Evolutionary conservation across 2,329 filamentous ascomycete species (phyloP).

Genomic region (Verticillium tricorpus): DNA sequence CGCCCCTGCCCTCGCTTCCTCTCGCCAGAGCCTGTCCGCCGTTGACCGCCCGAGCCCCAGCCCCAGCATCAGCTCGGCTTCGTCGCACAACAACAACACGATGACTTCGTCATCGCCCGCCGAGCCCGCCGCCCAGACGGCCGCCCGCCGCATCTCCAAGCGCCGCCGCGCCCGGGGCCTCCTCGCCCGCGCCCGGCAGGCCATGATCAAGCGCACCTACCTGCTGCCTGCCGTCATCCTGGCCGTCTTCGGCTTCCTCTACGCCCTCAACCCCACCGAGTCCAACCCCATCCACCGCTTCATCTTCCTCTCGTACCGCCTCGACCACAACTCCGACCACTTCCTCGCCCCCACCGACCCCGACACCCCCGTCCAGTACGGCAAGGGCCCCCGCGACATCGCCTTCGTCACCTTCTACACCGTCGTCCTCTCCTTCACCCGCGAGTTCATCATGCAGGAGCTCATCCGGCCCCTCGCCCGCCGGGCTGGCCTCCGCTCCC

Average conservation of each 20-base stretch:
- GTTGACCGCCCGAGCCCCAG: conserved; percentile 1
- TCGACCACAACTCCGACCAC: conserved; percentile 45
- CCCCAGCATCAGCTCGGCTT: not conserved
- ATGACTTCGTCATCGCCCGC: not conserved
- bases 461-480: conserved; percentile 73
- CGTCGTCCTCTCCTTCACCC: conserved; percentile 84
- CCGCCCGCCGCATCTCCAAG: conserved; percentile 42
- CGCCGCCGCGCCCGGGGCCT: conserved; percentile 51
- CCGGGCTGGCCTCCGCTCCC: conserved; percentile 62
- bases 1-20: conserved; percentile 49
- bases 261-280: conserved; percentile 69
- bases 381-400: conserved; percentile 82
- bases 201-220: conserved; percentile 57
- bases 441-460: conserved; percentile 94
- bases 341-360: conserved; percentile 59
- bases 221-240: conserved; percentile 65
- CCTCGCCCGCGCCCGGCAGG: conserved; percentile 43
- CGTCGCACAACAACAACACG: not conserved
- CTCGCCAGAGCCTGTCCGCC: conserved; percentile 10
- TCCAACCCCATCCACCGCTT: conserved; percentile 76
- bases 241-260: conserved; percentile 58
- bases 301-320: conserved; percentile 85
- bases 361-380: conserved; percentile 69
- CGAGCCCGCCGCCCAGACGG: not conserved
- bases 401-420: conserved; percentile 88